Evolutionary conservation across 2,329 filamentous ascomycete species (phyloP).

Genomic region (Alternaria novae-zelandiae): DNA sequence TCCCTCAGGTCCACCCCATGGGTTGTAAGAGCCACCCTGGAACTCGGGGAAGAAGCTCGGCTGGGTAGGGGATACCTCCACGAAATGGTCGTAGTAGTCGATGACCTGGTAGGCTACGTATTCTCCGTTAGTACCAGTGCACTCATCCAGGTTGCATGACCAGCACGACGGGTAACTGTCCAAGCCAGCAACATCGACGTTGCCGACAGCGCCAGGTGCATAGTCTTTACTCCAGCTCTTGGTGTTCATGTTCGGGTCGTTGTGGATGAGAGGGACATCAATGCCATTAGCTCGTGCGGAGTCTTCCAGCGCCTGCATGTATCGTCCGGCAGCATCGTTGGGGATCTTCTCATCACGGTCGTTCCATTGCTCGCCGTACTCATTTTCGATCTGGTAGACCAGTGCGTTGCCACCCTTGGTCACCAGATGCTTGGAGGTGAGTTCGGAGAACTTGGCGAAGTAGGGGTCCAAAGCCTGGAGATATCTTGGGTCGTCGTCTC

Average conservation of each 20-base stretch:
- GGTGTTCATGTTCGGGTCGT: constrained; percentile 65
- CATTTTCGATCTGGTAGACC: constrained; percentile 65
- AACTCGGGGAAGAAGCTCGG: constrained; percentile 66
- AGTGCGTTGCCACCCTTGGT: constrained; percentile 64
- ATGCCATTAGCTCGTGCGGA: constrained; percentile 64
- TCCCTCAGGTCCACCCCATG: constrained; percentile 66
- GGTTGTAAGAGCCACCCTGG: constrained; percentile 66
- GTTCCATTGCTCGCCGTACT: constrained; percentile 54
- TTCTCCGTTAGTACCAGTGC: constrained; percentile 65
- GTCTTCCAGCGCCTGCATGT: constrained; percentile 65
- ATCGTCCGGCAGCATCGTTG: constrained; percentile 58
- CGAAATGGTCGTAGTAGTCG: constrained; percentile 57
- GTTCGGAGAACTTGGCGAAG: constrained; percentile 57
- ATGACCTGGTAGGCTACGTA: constrained; percentile 62
- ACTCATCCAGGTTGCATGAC: constrained; percentile 68
- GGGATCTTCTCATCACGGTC: constrained; percentile 50
- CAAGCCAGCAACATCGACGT: constrained; percentile 61
- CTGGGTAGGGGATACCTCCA: constrained; percentile 52
- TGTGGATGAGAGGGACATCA: constrained; percentile 63
- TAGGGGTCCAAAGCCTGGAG: constrained; percentile 63
- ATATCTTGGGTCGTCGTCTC: constrained; percentile 61
- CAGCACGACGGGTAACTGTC: constrained; percentile 65
- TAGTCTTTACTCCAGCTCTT: constrained; percentile 68
- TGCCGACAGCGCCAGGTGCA: constrained; percentile 57
- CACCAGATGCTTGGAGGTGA: constrained; percentile 61